Percentiles rank a stretch among this genome's conserved stretches.
These are phyloP conservation scores for Tuber microsphaerosporum DNA, from an alignment of 495 filamentous ascomycete species.

Conservation along the genomic window DNA sequence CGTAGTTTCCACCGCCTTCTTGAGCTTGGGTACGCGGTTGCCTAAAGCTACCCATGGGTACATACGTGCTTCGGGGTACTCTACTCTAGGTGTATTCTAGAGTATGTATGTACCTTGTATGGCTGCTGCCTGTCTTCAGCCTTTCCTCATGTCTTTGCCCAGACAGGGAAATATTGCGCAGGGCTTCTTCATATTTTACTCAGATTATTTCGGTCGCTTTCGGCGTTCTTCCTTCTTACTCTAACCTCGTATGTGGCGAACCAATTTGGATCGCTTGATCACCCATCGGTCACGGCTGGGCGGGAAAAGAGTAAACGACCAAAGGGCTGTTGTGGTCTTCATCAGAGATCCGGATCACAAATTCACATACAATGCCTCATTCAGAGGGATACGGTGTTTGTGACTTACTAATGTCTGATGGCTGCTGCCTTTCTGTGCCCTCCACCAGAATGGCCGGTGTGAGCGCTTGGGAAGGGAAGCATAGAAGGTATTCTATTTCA, in stretches of 20 bases:
- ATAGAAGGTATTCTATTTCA: conserved; percentile 35
- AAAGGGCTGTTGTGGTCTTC: background rate
- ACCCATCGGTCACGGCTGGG: background rate
- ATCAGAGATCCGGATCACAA: background rate
- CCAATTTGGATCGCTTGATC: conserved; percentile 23
- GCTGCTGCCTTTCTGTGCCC: background rate
- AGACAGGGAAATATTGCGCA: background rate
- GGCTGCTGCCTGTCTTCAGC: conserved; percentile 30
- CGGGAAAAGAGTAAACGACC: conserved; percentile 3
- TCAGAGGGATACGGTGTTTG: background rate
- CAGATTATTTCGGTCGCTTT: conserved; percentile 35
- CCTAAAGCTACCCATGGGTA: background rate
- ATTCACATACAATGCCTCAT: background rate
- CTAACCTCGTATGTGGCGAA: conserved; percentile 34
- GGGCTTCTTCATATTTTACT: conserved; percentile 15
- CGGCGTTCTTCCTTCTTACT: conserved; percentile 25
- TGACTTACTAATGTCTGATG: background rate
- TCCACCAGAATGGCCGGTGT: conserved; percentile 7
- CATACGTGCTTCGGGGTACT: background rate
- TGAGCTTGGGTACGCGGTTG: background rate
- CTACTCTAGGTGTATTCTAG: conserved; percentile 22
- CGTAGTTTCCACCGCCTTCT: conserved; percentile 3
- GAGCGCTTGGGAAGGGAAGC: conserved; percentile 31
- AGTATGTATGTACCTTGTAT: conserved; percentile 35
- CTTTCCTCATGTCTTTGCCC: conserved; percentile 22